These are phyloP conservation scores for Fusarium falciforme DNA, from an alignment of 2,329 filamentous ascomycete species.

Conservation along the genomic window DNA sequence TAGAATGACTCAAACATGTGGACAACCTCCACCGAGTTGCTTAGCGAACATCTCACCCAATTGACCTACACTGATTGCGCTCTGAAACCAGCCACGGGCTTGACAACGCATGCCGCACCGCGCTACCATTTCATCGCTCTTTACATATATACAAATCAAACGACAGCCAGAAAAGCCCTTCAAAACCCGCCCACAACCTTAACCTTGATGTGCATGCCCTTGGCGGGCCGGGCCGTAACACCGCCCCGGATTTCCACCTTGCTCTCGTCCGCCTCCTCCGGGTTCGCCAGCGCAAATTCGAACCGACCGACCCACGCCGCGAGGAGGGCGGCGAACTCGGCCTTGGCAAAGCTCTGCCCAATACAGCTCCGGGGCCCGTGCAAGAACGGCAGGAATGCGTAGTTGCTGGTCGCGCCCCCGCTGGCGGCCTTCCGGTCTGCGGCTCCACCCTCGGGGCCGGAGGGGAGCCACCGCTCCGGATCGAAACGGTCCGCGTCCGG, in stretches of 20 bases:
- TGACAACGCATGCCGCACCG: neutral
- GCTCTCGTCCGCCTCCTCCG: slow-evolving; percentile 73
- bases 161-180: slow-evolving; percentile 10
- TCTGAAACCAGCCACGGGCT: neutral
- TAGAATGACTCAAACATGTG: neutral
- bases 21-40: neutral
- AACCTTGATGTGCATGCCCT: slow-evolving; percentile 77
- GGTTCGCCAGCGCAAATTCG: slow-evolving; percentile 67
- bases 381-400: slow-evolving; percentile 82
- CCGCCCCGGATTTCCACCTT: slow-evolving; percentile 75
- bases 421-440: slow-evolving; percentile 62
- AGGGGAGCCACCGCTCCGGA: slow-evolving; percentile 79
- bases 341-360: slow-evolving; percentile 81
- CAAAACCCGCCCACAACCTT: slow-evolving; percentile 73
- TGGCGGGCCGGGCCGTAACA: slow-evolving; percentile 78
- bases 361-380: slow-evolving; percentile 91
- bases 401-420: slow-evolving; percentile 81
- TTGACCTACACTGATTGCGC: neutral
- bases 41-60: slow-evolving; percentile 1
- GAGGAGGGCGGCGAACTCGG: slow-evolving; percentile 86
- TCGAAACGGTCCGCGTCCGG: slow-evolving; percentile 79
- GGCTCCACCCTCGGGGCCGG: slow-evolving; percentile 48
- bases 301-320: slow-evolving; percentile 83
- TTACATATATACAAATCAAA: neutral
- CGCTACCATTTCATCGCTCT: neutral